phyloP scores from a whole-genome alignment of 2,329 filamentous ascomycete genomes.

The Sordariomycetes sp. region DNA sequence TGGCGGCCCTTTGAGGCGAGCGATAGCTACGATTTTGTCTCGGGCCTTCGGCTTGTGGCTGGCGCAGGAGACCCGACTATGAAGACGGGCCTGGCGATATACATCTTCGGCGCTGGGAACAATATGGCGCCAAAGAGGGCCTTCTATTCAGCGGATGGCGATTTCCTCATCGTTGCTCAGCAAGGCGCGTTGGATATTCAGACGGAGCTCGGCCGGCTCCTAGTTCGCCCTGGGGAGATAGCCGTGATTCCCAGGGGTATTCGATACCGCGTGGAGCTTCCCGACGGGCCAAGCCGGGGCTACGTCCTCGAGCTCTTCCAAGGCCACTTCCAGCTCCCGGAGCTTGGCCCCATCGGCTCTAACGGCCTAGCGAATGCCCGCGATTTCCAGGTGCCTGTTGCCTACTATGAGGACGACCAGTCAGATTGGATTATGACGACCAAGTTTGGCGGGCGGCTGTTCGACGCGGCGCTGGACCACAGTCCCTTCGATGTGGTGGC shows the following conservation, averaged over 20 bases:
- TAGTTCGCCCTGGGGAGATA: conserved; percentile 59
- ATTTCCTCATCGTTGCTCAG: conserved; percentile 56
- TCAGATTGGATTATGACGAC: conserved; percentile 20
- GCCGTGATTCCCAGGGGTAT: conserved; percentile 57
- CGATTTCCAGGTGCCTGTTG: conserved; percentile 54
- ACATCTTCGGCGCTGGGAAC: conserved; percentile 34
- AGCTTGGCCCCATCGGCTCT: conserved; percentile 55
- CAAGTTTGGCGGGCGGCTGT: conserved; percentile 55
- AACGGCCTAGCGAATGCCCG: conserved; percentile 55
- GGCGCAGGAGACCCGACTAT: conserved; percentile 38
- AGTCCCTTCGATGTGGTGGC: conserved; percentile 62
- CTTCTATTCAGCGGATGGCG: conserved; percentile 51
- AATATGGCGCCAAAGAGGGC: conserved; percentile 32
- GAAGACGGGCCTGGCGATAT: conserved; percentile 35
- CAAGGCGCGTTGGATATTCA: conserved; percentile 56
- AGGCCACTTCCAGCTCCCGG: conserved; percentile 53
- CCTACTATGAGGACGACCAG: conserved; percentile 41
- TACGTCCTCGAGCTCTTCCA: conserved; percentile 60
- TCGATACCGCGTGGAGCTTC: conserved; percentile 23
- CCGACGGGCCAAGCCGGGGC: conserved; percentile 47
- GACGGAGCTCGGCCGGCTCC: conserved; percentile 54
- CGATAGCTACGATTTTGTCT: conserved; percentile 28
- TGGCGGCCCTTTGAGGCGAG: conserved; percentile 2
- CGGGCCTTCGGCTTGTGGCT: conserved; percentile 35
- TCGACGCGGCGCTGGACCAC: conserved; percentile 49